Evolutionary conservation across 2,329 filamentous ascomycete species (phyloP).

Genomic region (Albophoma yamanashiensis): DNA sequence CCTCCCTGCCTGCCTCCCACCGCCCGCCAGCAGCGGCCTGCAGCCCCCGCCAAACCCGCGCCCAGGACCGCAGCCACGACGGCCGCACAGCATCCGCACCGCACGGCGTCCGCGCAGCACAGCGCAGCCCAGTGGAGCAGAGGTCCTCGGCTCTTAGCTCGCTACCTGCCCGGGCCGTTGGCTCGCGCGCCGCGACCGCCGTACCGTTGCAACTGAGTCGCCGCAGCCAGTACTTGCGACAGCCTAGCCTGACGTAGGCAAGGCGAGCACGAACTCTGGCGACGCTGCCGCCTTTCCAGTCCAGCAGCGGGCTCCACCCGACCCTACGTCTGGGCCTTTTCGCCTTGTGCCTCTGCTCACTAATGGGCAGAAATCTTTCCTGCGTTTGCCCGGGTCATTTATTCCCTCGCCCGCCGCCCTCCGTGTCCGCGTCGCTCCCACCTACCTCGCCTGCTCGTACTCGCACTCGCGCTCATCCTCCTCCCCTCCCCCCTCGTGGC

Average conservation of each 20-base stretch:
- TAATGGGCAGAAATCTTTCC: not conserved
- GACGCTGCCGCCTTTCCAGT: not conserved
- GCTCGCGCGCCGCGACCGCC: not conserved
- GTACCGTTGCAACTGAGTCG: not conserved
- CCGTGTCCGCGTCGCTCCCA: not conserved
- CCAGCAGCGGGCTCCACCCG: not conserved
- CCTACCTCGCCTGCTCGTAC: too few species aligned
- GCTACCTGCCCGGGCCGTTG: not conserved
- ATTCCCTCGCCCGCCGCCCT: conserved; percentile 1
- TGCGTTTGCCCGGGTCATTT: not conserved
- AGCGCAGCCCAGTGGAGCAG: not conserved
- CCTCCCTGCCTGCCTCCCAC: not conserved
- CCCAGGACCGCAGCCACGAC: not conserved
- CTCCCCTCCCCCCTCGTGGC: not conserved
- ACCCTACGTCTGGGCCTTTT: not conserved
- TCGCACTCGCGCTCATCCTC: not conserved
- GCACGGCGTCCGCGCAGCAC: not conserved
- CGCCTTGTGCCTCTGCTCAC: not conserved
- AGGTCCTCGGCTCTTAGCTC: not conserved
- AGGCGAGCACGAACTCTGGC: not conserved
- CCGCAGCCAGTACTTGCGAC: not conserved
- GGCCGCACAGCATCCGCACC: too few species aligned
- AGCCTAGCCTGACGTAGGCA: not conserved
- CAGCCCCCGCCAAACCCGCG: not conserved
- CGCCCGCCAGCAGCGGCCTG: not conserved